phyloP scores from a whole-genome alignment of 2,329 filamentous ascomycete species.

The Pseudomassariella vexata region DNA sequence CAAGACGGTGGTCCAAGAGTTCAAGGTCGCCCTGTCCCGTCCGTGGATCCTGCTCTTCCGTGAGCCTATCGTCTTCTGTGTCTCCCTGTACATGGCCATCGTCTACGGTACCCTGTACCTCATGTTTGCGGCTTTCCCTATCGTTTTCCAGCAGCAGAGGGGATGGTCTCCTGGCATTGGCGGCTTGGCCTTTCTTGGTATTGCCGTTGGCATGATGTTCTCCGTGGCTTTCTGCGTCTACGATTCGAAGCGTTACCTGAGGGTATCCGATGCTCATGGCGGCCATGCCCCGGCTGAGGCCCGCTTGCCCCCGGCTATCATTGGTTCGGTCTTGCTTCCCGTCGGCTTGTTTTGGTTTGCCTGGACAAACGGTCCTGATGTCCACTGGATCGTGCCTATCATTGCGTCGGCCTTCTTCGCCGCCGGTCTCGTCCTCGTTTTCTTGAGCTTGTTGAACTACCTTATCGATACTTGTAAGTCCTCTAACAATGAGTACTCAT shows the following conservation, averaged over 20 bases:
- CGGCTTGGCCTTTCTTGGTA: slow-evolving; percentile 62
- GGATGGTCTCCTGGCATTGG: slow-evolving; percentile 55
- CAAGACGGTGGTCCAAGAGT: slow-evolving; percentile 40
- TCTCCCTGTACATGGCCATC: slow-evolving; percentile 62
- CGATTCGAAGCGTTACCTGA: slow-evolving; percentile 50
- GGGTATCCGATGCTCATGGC: slow-evolving; percentile 33
- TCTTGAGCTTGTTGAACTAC: slow-evolving; percentile 52
- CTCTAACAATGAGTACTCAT: neutral
- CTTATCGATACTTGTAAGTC: slow-evolving; percentile 45
- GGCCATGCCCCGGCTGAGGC: slow-evolving; percentile 62
- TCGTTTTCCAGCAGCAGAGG: slow-evolving; percentile 57
- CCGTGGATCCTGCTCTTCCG: slow-evolving; percentile 65
- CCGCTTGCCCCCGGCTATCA: slow-evolving; percentile 54
- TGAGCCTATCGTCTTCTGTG: slow-evolving; percentile 64
- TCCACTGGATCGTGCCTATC: slow-evolving; percentile 47
- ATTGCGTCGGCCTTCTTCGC: slow-evolving; percentile 29
- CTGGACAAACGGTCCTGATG: slow-evolving; percentile 53
- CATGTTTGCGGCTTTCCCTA: slow-evolving; percentile 56
- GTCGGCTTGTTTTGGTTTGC: slow-evolving; percentile 63
- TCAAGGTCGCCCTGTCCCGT: slow-evolving; percentile 53
- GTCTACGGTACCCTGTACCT: slow-evolving; percentile 39
- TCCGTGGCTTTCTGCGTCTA: slow-evolving; percentile 50
- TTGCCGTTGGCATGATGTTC: slow-evolving; percentile 59
- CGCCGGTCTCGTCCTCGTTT: slow-evolving; percentile 44
- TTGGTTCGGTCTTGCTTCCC: slow-evolving; percentile 58